These are phyloP conservation scores for Populus nigra DNA, from an alignment of 345 rosid genomes.

Conservation along the genomic window DNA sequence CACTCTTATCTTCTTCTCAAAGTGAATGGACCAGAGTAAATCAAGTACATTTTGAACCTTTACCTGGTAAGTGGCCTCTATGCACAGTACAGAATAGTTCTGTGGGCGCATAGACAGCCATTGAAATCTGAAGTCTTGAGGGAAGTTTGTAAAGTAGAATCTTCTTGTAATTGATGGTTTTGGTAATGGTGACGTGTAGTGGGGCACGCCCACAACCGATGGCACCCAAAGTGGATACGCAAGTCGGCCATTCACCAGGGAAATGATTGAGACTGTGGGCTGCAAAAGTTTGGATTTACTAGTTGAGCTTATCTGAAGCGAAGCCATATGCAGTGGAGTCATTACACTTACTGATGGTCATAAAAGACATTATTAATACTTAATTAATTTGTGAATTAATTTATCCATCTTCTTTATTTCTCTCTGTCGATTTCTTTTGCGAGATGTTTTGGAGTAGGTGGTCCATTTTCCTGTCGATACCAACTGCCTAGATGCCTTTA, in stretches of 20 bases:
- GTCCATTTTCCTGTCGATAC: neutral
- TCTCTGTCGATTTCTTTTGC: slow-evolving; percentile 1
- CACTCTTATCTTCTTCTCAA: slow-evolving; percentile 2
- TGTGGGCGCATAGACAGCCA: neutral
- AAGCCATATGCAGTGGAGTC: neutral
- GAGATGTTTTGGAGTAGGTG: neutral
- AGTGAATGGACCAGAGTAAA: slow-evolving; percentile 1
- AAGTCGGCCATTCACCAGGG: slow-evolving; percentile 21
- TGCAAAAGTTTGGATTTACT: neutral
- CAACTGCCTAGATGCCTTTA: neutral
- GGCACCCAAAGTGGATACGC: slow-evolving; percentile 23
- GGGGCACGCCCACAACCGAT: slow-evolving; percentile 26
- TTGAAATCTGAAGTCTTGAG: neutral
- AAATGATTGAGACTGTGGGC: slow-evolving; percentile 18
- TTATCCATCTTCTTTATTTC: neutral
- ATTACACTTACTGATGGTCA: no score
- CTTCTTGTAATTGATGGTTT: slow-evolving; percentile 20
- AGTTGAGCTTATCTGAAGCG: neutral
- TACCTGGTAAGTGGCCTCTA: neutral
- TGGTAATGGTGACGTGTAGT: slow-evolving; percentile 18
- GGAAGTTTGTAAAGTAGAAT: slow-evolving; percentile 12
- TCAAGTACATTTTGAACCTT: neutral
- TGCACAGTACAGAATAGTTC: neutral
- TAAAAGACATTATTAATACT: no score
- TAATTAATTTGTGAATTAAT: neutral